These are phyloP conservation scores for Gremmenia infestans DNA, from an alignment of 2,329 filamentous ascomycete genomes.

Conservation along the genomic window DNA sequence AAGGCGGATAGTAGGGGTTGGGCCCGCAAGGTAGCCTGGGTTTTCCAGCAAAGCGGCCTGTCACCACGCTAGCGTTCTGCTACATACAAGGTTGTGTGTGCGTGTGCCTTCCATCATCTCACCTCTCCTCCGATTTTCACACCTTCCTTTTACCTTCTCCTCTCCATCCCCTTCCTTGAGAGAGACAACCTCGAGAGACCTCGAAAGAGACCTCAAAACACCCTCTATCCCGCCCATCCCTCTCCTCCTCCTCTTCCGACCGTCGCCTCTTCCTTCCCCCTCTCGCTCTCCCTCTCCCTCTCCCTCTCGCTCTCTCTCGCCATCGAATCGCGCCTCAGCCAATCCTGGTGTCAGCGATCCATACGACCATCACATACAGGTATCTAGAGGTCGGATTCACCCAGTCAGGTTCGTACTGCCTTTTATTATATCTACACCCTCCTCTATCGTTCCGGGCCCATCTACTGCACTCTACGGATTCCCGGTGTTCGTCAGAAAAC, in stretches of 20 bases:
- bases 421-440: neutral
- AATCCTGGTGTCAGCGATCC: neutral
- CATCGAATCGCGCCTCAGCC: neutral
- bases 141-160: neutral
- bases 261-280: neutral
- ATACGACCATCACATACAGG: neutral
- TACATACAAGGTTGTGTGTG: neutral
- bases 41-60: neutral
- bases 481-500: no score
- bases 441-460: neutral
- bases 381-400: neutral
- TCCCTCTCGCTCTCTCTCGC: neutral
- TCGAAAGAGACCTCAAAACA: neutral
- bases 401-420: slow-evolving; percentile 1
- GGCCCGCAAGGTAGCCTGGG: no score
- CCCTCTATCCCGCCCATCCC: neutral
- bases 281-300: neutral
- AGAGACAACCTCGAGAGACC: neutral
- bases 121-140: neutral
- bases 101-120: neutral
- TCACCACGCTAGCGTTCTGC: neutral
- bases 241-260: neutral
- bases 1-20: neutral
- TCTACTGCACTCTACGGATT: neutral
- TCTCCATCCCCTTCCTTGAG: neutral